Percentiles rank a stretch among this genome's conserved stretches.
Evolutionary conservation across 1,139 yeast species (phyloP).

Genomic region (Neolecta irregularis): DNA sequence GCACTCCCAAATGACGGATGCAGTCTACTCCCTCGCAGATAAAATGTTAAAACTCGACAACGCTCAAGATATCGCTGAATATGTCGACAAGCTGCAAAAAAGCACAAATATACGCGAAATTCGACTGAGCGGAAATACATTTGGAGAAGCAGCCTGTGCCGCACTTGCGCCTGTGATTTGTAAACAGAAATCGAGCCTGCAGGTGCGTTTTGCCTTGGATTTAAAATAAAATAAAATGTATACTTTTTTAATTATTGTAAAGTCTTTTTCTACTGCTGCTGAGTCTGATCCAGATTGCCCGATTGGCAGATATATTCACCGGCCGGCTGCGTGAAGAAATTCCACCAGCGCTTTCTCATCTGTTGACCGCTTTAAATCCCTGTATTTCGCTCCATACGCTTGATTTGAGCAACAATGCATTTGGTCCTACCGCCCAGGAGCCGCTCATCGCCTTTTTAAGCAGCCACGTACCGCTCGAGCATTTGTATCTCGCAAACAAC

Average conservation of each 20-base stretch:
- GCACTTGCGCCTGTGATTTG: slow-evolving; percentile 48
- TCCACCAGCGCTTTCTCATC: slow-evolving; percentile 58
- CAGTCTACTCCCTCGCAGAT: neutral
- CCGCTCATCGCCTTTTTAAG: slow-evolving; percentile 68
- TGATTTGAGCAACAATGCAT: slow-evolving; percentile 86
- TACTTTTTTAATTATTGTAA: neutral
- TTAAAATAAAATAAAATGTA: neutral
- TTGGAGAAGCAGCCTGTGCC: slow-evolving; percentile 78
- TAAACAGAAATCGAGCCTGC: too few relatives aligned
- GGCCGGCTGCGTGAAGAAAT: slow-evolving; percentile 91
- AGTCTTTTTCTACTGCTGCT: neutral
- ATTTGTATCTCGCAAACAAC: slow-evolving; percentile 76
- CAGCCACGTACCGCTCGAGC: slow-evolving; percentile 64
- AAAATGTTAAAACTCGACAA: slow-evolving; percentile 41
- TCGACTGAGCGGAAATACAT: slow-evolving; percentile 83
- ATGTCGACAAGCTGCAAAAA: slow-evolving; percentile 38
- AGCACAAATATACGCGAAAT: slow-evolving; percentile 36
- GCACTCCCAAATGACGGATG: neutral
- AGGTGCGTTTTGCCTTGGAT: neutral
- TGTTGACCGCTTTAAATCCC: slow-evolving; percentile 57
- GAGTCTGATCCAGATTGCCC: slow-evolving; percentile 37
- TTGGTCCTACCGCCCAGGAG: slow-evolving; percentile 88
- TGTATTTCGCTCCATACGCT: slow-evolving; percentile 56
- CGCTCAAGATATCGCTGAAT: slow-evolving; percentile 54
- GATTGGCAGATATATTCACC: slow-evolving; percentile 84